These are phyloP conservation scores for Hansenula lynferdii DNA, from an alignment of 1,139 yeast genomes.

Conservation along the genomic window DNA sequence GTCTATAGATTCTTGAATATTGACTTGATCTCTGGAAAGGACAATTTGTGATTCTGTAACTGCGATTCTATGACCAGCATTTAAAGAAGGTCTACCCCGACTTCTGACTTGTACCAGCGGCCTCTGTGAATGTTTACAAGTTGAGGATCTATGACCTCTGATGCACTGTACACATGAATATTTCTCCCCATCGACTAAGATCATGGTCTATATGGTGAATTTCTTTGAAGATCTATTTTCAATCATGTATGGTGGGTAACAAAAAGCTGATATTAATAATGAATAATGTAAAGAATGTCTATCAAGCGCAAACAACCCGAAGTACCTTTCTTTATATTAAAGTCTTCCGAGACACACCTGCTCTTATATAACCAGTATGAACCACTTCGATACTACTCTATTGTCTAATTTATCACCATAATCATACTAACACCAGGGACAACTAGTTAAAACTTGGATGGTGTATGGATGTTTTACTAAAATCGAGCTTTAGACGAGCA, in stretches of 20 bases:
- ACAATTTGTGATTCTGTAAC: conserved; percentile 27
- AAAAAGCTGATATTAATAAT: too few relatives aligned
- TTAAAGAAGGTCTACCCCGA: conserved; percentile 49
- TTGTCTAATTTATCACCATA: too few relatives aligned
- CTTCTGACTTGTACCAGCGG: conserved; percentile 52
- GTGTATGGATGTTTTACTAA: too few relatives aligned
- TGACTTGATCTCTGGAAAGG: conserved; percentile 12
- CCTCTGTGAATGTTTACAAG: conserved; percentile 74
- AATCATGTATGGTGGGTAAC: too few relatives aligned
- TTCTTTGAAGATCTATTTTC: not conserved
- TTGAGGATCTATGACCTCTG: conserved; percentile 88
- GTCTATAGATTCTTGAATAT: conserved; percentile 5
- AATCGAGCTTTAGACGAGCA: conserved; percentile 12
- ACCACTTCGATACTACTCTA: too few relatives aligned
- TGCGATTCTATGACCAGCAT: conserved; percentile 46
- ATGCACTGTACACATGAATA: conserved; percentile 90
- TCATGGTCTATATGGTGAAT: conserved; percentile 57
- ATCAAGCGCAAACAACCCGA: too few relatives aligned
- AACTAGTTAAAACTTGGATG: too few relatives aligned
- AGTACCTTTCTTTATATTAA: too few relatives aligned
- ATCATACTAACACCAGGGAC: too few relatives aligned
- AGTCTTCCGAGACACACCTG: too few relatives aligned
- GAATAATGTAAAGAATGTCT: too few relatives aligned
- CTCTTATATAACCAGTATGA: too few relatives aligned
- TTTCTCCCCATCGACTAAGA: conserved; percentile 78